These are phyloP conservation scores for Rhodotorula graminis DNA, from an alignment of 768 basidiomycete genomes.

Conservation along the genomic window DNA sequence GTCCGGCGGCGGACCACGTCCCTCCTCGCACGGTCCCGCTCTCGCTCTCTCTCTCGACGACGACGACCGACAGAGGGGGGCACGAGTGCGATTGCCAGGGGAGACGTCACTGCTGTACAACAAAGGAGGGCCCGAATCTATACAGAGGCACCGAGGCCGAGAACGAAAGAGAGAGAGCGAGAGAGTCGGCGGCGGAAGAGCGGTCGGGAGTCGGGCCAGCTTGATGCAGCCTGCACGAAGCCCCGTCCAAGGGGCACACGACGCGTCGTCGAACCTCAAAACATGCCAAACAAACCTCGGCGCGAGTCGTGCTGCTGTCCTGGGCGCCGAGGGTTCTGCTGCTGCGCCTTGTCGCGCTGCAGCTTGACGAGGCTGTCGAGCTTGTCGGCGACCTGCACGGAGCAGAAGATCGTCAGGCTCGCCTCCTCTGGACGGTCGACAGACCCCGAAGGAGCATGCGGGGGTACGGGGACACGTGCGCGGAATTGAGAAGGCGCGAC, in stretches of 20 bases:
- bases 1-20: too few relatives aligned
- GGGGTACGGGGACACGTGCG: background rate
- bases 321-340: conserved; percentile 4
- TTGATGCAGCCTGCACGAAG: too few relatives aligned
- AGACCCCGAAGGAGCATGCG: too few relatives aligned
- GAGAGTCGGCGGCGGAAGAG: too few relatives aligned
- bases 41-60: background rate
- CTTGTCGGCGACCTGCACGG: conserved; percentile 79
- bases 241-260: too few relatives aligned
- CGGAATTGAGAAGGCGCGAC: background rate
- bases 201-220: too few relatives aligned
- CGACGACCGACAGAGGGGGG: background rate
- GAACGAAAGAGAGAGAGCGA: too few relatives aligned
- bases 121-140: background rate
- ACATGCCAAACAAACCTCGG: conserved; percentile 70
- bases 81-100: background rate
- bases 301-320: conserved; percentile 49
- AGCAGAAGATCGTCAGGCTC: background rate
- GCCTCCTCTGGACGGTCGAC: background rate
- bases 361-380: conserved; percentile 85
- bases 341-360: conserved; percentile 59
- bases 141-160: background rate
- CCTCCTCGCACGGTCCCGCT: too few relatives aligned
- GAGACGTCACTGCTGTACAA: background rate
- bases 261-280: conserved; percentile 47